These are phyloP conservation scores for Inosperma sp. DNA, from an alignment of 768 basidiomycete genomes.

Conservation along the genomic window DNA sequence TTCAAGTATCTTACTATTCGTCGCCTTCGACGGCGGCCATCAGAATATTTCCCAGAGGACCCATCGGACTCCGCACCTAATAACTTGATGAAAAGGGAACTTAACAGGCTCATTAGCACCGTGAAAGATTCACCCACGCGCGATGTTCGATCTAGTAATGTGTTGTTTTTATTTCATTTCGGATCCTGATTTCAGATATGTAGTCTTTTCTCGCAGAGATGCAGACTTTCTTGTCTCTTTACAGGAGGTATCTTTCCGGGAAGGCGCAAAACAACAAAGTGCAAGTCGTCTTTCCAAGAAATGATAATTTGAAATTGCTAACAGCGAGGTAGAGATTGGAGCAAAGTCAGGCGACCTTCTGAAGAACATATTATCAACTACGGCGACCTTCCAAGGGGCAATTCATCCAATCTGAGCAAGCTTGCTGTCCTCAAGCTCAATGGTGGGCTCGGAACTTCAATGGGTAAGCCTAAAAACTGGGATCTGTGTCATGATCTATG, in stretches of 20 bases:
- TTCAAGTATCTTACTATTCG: conserved; percentile 31
- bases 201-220: conserved; percentile 93
- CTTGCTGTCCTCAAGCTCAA: conserved; percentile 95
- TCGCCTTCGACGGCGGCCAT: conserved; percentile 34
- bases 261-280: conserved; percentile 82
- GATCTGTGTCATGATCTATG: neutral
- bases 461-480: conserved; percentile 49
- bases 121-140: conserved; percentile 50
- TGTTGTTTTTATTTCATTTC: neutral
- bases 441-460: conserved; percentile 87
- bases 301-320: conserved; percentile 8
- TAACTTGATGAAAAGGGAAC: conserved; percentile 63
- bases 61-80: conserved; percentile 45
- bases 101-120: conserved; percentile 60
- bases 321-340: conserved; percentile 64
- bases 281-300: conserved; percentile 42
- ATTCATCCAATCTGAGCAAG: conserved; percentile 75
- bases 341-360: conserved; percentile 81
- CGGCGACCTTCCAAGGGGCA: conserved; percentile 55
- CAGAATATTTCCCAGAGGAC: conserved; percentile 33
- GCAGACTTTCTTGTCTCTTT: conserved; percentile 94
- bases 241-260: conserved; percentile 89
- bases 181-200: conserved; percentile 12
- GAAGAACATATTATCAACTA: conserved; percentile 85
- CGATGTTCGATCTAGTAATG: conserved; percentile 46